Evolutionary conservation across 176 grass and related monocot genomes (phyloP).

Genomic region (Lolium perenne): DNA sequence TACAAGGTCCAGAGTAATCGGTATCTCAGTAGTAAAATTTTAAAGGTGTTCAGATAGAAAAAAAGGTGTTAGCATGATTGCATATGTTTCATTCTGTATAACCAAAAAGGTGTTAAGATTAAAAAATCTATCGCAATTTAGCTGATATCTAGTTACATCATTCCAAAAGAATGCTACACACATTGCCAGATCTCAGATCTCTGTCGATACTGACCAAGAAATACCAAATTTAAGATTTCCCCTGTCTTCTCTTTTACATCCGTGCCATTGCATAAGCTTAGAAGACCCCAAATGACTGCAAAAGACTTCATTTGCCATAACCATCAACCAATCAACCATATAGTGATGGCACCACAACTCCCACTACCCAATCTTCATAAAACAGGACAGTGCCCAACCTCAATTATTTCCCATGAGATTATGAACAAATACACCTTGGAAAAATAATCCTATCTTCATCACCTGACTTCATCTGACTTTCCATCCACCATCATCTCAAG

Average conservation of each 20-base stretch:
- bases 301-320: constrained; percentile 30
- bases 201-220: constrained; percentile 27
- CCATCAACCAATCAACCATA: constrained; percentile 10
- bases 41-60: constrained; percentile 28
- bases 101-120: constrained; percentile 15
- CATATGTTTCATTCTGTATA: constrained; percentile 39
- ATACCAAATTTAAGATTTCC: constrained; percentile 39
- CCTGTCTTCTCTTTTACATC: constrained; percentile 13
- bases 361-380: neutral
- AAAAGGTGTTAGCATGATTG: constrained; percentile 4
- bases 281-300: constrained; percentile 30
- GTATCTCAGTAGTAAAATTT: constrained; percentile 28
- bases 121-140: constrained; percentile 42
- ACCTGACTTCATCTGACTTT: constrained; percentile 46
- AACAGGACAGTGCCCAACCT: constrained; percentile 4
- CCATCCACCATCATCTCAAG: constrained; percentile 54
- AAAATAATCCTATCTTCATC: constrained; percentile 45
- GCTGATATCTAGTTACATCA: constrained; percentile 60
- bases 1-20: neutral
- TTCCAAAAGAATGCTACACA: constrained; percentile 57
- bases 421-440: constrained; percentile 52
- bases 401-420: constrained; percentile 51
- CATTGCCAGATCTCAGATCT: constrained; percentile 16
- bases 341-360: constrained; percentile 17
- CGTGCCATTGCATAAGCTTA: constrained; percentile 22